Base-by-base conservation (phyloP, 2,329 filamentous ascomycete species). In the Trichophyton verrucosum region DNA sequence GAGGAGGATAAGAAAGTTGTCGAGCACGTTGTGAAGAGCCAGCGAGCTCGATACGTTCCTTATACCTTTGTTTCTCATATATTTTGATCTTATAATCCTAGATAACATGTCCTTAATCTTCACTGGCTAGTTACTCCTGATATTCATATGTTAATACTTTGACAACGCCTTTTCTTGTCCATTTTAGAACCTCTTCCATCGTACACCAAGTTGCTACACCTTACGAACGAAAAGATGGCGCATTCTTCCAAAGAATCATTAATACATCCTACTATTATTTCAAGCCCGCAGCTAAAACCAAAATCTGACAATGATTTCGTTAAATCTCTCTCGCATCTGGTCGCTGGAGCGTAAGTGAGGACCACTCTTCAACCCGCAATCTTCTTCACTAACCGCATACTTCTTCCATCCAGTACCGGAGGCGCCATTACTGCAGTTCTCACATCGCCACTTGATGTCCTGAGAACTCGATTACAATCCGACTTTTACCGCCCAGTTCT, bases 401-500 rank as follows among this genome's bases (percentile, higher is more conserved):
- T 22, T 15, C 42, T 46, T 59, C 7, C 6, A 36, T 55, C 13
- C 36, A 59, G 57, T 42, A 22, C 57, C 30, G 91, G 91, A 67
- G 91, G 91, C 66, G 95, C 96, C 86, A 91, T 89, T 22, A 86
- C 92, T 11, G 89, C 92, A 20, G 86, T 88, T n/a, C 76, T 96
- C 17, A 96, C 91, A 1, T 91, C 89, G 8, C 91, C 91, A 17
- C 86, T 96, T 62, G 91, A 96, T 71, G 91, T 96, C 42, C 82
- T 96, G 58, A 95, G 95, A 74, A 96, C 91, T 9, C 85, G 91
- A 38, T 80, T 96, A 3, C 91, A 96, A 73, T 95, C 89, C 69
- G 91, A 95, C 70, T 95, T 95, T 72, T 96, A 96, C 79, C 89
- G 95, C 73, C 81, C 85, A 9, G 89, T 96, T 73, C 81, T 96